Conservation (phyloP, 306 rosid genomes). For the Fagus sylvatica region DNA sequence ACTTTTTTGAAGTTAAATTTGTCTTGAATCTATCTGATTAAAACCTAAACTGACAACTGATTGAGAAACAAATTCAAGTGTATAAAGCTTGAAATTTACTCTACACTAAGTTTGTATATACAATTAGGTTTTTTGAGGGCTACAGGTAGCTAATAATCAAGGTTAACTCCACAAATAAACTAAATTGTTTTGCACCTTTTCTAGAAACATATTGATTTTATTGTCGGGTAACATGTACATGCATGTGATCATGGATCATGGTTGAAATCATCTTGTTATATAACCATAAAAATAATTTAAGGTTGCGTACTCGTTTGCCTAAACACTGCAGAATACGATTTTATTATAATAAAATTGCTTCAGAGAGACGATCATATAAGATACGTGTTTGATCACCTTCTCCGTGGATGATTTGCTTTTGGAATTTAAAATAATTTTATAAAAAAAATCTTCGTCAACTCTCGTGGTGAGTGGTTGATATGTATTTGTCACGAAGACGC, state of each 20-base stretch:
- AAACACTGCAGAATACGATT: background rate
- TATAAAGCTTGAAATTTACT: background rate
- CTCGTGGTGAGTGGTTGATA: slow-evolving; percentile 45
- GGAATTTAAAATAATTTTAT: background rate
- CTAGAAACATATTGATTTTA: background rate
- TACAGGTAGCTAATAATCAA: background rate
- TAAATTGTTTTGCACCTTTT: background rate
- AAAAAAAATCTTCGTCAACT: slow-evolving; percentile 33
- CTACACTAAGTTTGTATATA: background rate
- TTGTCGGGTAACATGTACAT: background rate
- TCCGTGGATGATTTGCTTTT: background rate
- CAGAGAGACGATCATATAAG: slow-evolving; percentile 6
- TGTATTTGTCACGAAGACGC: slow-evolving; percentile 39
- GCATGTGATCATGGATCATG: background rate
- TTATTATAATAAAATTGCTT: slow-evolving; percentile 11
- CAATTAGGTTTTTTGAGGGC: slow-evolving; percentile 10
- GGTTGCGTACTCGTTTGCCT: slow-evolving; percentile 7
- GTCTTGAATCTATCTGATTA: background rate
- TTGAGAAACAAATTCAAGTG: background rate
- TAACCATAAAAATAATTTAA: slow-evolving; percentile 24
- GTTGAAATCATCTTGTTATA: slow-evolving; percentile 30
- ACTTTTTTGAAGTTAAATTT: background rate
- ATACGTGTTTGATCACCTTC: slow-evolving; percentile 28
- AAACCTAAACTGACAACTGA: slow-evolving; percentile 2
- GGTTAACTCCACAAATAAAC: background rate